phyloP scores from a whole-genome alignment of 345 rosid species.

The Sisymbrium altissimum region DNA sequence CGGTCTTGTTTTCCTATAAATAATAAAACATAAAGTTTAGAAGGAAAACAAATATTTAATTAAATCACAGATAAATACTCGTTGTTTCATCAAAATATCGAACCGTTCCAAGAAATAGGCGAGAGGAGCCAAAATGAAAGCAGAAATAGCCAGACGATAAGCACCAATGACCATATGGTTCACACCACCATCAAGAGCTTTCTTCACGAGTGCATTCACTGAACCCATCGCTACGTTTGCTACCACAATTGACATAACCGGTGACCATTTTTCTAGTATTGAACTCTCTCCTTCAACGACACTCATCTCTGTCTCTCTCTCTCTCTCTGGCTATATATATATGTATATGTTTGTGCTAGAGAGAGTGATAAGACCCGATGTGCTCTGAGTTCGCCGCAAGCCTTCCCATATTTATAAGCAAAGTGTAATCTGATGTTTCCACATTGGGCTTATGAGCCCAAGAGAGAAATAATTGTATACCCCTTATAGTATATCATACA shows the following conservation, averaged over 20 bases:
- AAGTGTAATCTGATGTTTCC: not conserved
- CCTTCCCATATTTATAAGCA: not conserved
- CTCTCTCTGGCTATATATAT: not conserved
- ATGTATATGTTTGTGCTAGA: not conserved
- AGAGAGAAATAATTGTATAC: not conserved
- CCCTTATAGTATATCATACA: not conserved
- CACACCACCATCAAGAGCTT: slow-evolving; percentile 54
- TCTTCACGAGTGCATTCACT: slow-evolving; percentile 62
- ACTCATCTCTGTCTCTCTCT: slow-evolving; percentile 6
- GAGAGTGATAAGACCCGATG: slow-evolving; percentile 11
- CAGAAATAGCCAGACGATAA: slow-evolving; percentile 60
- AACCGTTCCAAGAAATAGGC: slow-evolving; percentile 69
- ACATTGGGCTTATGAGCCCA: no score
- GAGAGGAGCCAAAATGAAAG: slow-evolving; percentile 58
- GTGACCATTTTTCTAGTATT: slow-evolving; percentile 40
- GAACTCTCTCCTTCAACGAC: not conserved
- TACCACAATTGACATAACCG: slow-evolving; percentile 44
- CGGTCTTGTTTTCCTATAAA: slow-evolving; percentile 40
- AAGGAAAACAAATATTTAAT: not conserved
- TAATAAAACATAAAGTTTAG: not conserved
- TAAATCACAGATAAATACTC: not conserved
- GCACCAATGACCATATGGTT: slow-evolving; percentile 60
- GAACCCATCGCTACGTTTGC: slow-evolving; percentile 52
- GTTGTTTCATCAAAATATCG: not conserved
- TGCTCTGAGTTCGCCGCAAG: slow-evolving; percentile 20